Percentiles rank a stretch among this genome's conserved stretches.
phyloP scores from a whole-genome alignment of 108 stramenopile genomes.

The Cylindrotheca fusiformis region DNA sequence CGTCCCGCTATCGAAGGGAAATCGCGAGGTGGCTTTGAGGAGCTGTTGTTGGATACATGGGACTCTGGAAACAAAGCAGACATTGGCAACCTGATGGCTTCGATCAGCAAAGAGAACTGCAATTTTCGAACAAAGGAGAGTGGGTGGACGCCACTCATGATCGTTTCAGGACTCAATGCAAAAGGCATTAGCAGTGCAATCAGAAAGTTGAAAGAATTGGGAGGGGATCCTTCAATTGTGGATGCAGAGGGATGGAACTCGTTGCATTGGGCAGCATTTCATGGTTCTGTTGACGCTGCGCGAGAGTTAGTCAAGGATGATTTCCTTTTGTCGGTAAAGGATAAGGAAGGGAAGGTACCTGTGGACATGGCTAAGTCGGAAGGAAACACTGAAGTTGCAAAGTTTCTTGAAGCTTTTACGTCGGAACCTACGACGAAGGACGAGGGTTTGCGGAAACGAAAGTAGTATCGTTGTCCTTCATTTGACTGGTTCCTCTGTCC shows the following conservation, averaged over 20 bases:
- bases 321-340: constrained; percentile 48
- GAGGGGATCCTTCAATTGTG: constrained; percentile 64
- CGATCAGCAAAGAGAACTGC: constrained; percentile 66
- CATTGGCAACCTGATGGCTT: constrained; percentile 53
- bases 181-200: constrained; percentile 49
- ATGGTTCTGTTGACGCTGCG: constrained; percentile 72
- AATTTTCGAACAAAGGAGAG: constrained; percentile 72
- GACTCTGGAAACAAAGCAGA: constrained; percentile 81
- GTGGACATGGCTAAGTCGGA: constrained; percentile 68
- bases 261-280: constrained; percentile 86
- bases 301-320: constrained; percentile 51
- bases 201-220: constrained; percentile 57
- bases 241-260: constrained; percentile 89
- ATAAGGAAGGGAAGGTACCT: constrained; percentile 87
- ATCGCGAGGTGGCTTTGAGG: constrained; percentile 55
- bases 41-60: constrained; percentile 84
- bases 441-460: constrained; percentile 29
- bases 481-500: too few species aligned
- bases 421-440: constrained; percentile 6
- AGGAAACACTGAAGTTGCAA: constrained; percentile 67
- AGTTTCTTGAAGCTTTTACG: constrained; percentile 51
- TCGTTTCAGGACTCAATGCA: constrained; percentile 67
- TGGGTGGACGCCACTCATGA: constrained; percentile 87
- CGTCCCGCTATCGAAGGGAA: constrained; percentile 20
- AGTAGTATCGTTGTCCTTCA: too few species aligned